A percentile compares a stretch with the other conserved stretches of the same genome.
These are phyloP conservation scores for Calonectria pteridis DNA, from an alignment of 2,329 filamentous ascomycete genomes.

Conservation along the genomic window DNA sequence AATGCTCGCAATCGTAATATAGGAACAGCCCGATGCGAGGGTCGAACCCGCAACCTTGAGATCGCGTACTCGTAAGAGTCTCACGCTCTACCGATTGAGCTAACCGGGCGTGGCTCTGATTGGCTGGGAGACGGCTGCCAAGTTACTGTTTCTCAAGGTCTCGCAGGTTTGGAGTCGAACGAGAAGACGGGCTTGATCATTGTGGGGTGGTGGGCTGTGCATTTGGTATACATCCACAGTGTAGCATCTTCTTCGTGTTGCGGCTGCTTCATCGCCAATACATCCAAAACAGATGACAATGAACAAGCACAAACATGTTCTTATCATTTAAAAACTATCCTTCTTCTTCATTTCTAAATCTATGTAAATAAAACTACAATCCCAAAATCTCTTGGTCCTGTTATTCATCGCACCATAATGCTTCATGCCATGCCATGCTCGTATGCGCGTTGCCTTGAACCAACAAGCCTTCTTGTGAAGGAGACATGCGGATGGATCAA, in stretches of 20 bases:
- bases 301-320: neutral
- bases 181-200: neutral
- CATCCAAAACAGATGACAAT: too few species aligned
- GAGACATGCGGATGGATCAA: neutral
- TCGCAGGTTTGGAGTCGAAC: too few species aligned
- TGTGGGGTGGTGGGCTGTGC: neutral
- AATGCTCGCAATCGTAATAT: constrained; percentile 36
- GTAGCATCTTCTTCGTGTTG: neutral
- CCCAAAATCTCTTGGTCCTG: neutral
- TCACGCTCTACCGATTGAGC: constrained; percentile 69
- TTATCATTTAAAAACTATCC: neutral
- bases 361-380: neutral
- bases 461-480: neutral
- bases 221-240: neutral
- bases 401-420: neutral
- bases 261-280: neutral
- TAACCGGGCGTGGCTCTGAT: constrained; percentile 41
- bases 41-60: constrained; percentile 70
- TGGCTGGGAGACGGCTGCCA: neutral
- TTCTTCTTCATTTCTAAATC: neutral
- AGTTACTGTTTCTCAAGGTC: neutral
- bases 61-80: constrained; percentile 67
- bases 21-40: constrained; percentile 53
- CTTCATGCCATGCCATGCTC: neutral
- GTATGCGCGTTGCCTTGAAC: neutral